Base-by-base conservation (phyloP, 1,139 yeast species). In the Yamadazyma pseudoaaseri region DNA sequence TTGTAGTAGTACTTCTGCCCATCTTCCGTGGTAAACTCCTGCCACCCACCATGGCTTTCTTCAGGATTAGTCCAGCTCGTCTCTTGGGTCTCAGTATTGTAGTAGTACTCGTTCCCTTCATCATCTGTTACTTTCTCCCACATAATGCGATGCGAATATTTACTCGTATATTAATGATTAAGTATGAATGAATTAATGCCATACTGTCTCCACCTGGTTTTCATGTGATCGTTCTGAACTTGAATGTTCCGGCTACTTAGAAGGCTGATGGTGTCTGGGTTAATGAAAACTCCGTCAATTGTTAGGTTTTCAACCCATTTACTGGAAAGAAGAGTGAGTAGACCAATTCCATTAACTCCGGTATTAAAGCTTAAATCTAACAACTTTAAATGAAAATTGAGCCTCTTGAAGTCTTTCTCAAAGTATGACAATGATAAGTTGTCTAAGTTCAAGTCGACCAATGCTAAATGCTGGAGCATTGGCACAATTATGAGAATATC, bases 21-120 rank as follows among this genome's bases (percentile, higher is more conserved):
- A 13, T 81, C 92, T 22, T 83, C 86, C 0, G 92, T 78, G 2
- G 65, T 59, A 34, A 70, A 80, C 41, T 70, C 76, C 33, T 69
- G 70, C 96, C 96, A 90, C n/a, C 65, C 40, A 68, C 63, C 63
- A 6, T n/a, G 18, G 7, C 14, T 42, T 35, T 70, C 80, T 18
- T 65, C 76, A 0, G 97, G 97, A 43, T 80, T 76, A 6, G 83
- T 86, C 96, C 97, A 89, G 30, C 81, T 76, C 0, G 96, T 81
- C 47, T 79, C 80, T 34, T 78, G 74, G 0, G 94, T 83, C 24
- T 53, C 68, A 1, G 74, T 41, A 45, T 89, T 79, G 56, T 79
- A 86, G 56, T 83, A 89, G 60, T 89, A 90, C 1, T 65, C 65
- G 26, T 82, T 69, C 1, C 95, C 95, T 26, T 77, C 76, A 9